Percentiles rank a stretch among this genome's conserved stretches.
These are phyloP conservation scores for Scenedesmus sp. DNA, from an alignment of 163 green algal species.

Conservation along the genomic window DNA sequence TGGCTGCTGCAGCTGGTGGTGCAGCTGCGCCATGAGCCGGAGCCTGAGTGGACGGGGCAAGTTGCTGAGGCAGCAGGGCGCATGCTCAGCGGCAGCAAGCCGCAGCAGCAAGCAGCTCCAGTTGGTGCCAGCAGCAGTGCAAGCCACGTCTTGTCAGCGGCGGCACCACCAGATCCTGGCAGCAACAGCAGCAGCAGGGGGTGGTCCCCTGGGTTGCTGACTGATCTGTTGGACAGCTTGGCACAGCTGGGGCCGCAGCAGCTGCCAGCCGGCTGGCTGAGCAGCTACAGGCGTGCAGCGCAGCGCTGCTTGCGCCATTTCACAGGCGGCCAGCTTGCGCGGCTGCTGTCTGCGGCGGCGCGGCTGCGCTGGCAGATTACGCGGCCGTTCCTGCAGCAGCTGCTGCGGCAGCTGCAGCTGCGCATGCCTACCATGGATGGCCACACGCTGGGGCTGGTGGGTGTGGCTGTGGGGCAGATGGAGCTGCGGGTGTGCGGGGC, in stretches of 20 bases:
- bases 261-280: background rate
- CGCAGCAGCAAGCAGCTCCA: background rate
- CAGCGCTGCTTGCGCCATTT: background rate
- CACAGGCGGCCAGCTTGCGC: background rate
- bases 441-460: background rate
- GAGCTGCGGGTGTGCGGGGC: background rate
- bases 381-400: slow-evolving; percentile 15
- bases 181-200: slow-evolving; percentile 4
- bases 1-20: slow-evolving; percentile 34
- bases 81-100: background rate
- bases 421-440: background rate
- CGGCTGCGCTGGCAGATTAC: slow-evolving; percentile 9
- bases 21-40: slow-evolving; percentile 14
- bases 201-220: slow-evolving; percentile 9
- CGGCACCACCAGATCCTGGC: background rate
- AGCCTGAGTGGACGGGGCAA: background rate
- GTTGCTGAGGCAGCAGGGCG: slow-evolving; percentile 2
- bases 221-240: slow-evolving; percentile 5
- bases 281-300: background rate
- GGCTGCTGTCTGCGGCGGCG: slow-evolving; percentile 14
- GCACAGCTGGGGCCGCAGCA: slow-evolving; percentile 5
- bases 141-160: background rate
- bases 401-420: slow-evolving; percentile 13
- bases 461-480: slow-evolving; percentile 32
- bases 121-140: background rate